Conservation (phyloP, 2,329 filamentous ascomycete genomes). For the Aphanocladium album region DNA sequence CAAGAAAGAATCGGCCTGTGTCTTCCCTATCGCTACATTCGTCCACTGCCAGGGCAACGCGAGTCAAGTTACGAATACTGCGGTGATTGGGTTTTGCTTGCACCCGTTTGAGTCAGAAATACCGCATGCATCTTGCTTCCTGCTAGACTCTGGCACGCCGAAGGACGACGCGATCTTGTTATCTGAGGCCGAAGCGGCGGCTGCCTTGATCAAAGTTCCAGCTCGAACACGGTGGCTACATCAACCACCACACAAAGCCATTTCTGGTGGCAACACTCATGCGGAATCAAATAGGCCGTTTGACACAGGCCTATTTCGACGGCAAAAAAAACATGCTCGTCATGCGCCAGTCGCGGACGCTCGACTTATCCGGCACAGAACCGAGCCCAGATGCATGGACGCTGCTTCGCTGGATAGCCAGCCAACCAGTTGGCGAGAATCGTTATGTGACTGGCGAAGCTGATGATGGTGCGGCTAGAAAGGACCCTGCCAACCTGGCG, state of each 20-base stretch:
- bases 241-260: conserved; percentile 4
- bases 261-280: not conserved
- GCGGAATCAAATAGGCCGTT: not conserved
- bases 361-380: not conserved
- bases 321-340: conserved; percentile 2
- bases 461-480: no score
- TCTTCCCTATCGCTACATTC: not conserved
- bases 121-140: not conserved
- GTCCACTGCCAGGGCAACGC: not conserved
- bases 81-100: not conserved
- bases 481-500: no score
- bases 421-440: not conserved
- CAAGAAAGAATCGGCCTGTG: not conserved
- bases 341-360: not conserved
- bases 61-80: not conserved
- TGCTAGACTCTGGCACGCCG: not conserved
- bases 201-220: not conserved
- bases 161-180: not conserved
- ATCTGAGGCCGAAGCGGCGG: not conserved
- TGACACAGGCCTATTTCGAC: conserved; percentile 4
- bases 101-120: not conserved
- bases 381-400: not conserved
- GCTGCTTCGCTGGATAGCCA: conserved; percentile 5
- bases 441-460: not conserved
- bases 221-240: not conserved